Conservation (phyloP, 2,329 filamentous ascomycete species). For the Chalara sp. region DNA sequence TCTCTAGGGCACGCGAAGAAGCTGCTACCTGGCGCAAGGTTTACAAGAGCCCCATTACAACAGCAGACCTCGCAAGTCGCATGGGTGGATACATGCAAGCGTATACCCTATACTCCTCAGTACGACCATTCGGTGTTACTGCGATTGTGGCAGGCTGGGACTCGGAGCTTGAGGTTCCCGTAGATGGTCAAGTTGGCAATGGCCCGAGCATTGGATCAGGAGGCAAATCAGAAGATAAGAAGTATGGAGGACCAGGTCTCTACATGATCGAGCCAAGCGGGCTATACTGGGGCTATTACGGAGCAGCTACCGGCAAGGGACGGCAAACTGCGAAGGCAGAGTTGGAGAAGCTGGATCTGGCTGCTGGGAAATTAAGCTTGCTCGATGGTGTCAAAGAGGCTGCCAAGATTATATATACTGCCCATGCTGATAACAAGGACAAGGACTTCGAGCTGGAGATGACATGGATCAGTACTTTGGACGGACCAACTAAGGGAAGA, state of each 20-base stretch:
- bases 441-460: conserved; percentile 99
- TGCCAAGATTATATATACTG: conserved; percentile 92
- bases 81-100: conserved; percentile 96
- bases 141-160: conserved; percentile 93
- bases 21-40: conserved; percentile 82
- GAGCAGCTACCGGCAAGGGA: conserved; percentile 93
- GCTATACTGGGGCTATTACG: conserved; percentile 98
- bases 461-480: conserved; percentile 87
- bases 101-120: conserved; percentile 94
- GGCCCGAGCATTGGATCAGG: conserved; percentile 76
- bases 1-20: conserved; percentile 90
- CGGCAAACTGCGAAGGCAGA: conserved; percentile 96
- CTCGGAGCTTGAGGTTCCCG: conserved; percentile 73
- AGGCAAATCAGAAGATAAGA: conserved; percentile 70
- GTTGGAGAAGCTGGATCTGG: conserved; percentile 92
- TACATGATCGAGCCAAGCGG: conserved; percentile 99
- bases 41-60: conserved; percentile 93
- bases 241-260: conserved; percentile 81
- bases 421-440: conserved; percentile 98
- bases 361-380: conserved; percentile 68
- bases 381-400: conserved; percentile 92
- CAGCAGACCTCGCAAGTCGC: conserved; percentile 78
- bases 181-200: conserved; percentile 83
- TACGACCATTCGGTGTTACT: conserved; percentile 93
- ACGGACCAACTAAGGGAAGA: conserved; percentile 84